A percentile compares a stretch with the other conserved stretches of the same genome.
Evolutionary conservation across 345 rosid species (phyloP).

Genomic region (Gossypium longicalyx): DNA sequence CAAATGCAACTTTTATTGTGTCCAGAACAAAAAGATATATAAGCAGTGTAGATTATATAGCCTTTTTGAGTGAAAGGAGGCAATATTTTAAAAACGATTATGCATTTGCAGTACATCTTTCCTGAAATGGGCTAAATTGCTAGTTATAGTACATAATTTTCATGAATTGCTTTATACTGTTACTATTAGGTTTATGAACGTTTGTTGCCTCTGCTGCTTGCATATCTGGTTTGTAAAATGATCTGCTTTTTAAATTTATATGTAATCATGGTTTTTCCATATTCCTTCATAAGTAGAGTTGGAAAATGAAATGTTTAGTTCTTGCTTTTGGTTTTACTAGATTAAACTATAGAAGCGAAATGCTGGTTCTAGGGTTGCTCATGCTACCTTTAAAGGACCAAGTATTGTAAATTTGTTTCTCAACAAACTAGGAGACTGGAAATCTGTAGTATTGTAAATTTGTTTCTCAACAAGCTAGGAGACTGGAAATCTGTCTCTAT

Average conservation of each 20-base stretch:
- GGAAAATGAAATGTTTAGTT: conserved; percentile 48
- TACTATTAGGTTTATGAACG: not conserved
- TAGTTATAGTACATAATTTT: not conserved
- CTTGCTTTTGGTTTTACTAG: conserved; percentile 10
- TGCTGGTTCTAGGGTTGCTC: conserved; percentile 75
- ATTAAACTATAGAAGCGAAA: conserved; percentile 29
- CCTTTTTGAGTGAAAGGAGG: not conserved
- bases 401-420: conserved; percentile 22
- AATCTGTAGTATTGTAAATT: conserved; percentile 22
- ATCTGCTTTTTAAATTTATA: not conserved
- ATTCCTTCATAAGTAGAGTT: conserved; percentile 17
- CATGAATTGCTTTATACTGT: not conserved
- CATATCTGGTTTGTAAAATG: not conserved
- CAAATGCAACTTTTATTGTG: not conserved
- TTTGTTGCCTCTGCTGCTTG: not conserved
- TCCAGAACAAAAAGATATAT: not conserved
- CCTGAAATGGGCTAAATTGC: not conserved
- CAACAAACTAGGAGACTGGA: not conserved
- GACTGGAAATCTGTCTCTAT: not conserved
- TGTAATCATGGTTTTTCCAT: not conserved
- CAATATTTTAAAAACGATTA: not conserved
- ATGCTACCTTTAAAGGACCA: conserved; percentile 88
- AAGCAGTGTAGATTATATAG: not conserved
- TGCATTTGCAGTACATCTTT: not conserved
- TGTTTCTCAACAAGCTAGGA: not conserved